Conservation (phyloP, 2,329 filamentous ascomycete species). For the Stachybotrys chartarum region DNA sequence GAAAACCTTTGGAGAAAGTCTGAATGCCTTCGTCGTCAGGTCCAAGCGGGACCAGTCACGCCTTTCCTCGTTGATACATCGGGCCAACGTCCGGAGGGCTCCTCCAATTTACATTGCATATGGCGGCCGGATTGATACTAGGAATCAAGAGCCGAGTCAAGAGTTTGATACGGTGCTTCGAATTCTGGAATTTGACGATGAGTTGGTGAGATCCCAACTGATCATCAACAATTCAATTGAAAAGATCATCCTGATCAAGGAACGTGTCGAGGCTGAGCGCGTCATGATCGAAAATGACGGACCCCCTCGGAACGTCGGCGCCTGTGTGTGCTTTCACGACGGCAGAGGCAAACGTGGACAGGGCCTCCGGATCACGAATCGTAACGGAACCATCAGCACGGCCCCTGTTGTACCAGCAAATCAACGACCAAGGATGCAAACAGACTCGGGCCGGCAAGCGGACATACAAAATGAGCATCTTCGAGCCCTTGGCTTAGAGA, state of each 20-base stretch:
- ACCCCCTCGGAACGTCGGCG: slow-evolving; percentile 61
- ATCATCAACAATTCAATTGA: slow-evolving; percentile 81
- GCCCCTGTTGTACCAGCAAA: slow-evolving; percentile 38
- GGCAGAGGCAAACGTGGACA: slow-evolving; percentile 42
- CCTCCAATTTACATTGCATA: slow-evolving; percentile 32
- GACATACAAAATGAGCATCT: slow-evolving; percentile 40
- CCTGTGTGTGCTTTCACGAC: slow-evolving; percentile 65
- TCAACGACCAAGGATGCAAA: slow-evolving; percentile 66
- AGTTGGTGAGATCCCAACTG: slow-evolving; percentile 69
- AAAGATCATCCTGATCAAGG: slow-evolving; percentile 70
- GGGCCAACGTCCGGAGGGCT: slow-evolving; percentile 42
- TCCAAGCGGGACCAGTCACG: slow-evolving; percentile 68
- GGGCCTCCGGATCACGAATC: slow-evolving; percentile 50
- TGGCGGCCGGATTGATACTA: slow-evolving; percentile 25
- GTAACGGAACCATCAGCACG: slow-evolving; percentile 31
- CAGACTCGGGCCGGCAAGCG: slow-evolving; percentile 64
- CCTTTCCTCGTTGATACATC: slow-evolving; percentile 59
- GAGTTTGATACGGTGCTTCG: slow-evolving; percentile 72
- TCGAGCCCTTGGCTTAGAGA: slow-evolving; percentile 47
- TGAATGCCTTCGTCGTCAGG: slow-evolving; percentile 77
- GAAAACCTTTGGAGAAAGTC: slow-evolving; percentile 57
- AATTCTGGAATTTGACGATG: slow-evolving; percentile 74
- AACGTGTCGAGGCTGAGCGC: slow-evolving; percentile 57
- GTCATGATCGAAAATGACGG: slow-evolving; percentile 58
- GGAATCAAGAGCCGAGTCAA: slow-evolving; percentile 60